Percentiles rank a stretch among this genome's conserved stretches.
phyloP scores from a whole-genome alignment of 1,284 basidiomycete genomes.

The Cutaneotrichosporon mucoides region DNA sequence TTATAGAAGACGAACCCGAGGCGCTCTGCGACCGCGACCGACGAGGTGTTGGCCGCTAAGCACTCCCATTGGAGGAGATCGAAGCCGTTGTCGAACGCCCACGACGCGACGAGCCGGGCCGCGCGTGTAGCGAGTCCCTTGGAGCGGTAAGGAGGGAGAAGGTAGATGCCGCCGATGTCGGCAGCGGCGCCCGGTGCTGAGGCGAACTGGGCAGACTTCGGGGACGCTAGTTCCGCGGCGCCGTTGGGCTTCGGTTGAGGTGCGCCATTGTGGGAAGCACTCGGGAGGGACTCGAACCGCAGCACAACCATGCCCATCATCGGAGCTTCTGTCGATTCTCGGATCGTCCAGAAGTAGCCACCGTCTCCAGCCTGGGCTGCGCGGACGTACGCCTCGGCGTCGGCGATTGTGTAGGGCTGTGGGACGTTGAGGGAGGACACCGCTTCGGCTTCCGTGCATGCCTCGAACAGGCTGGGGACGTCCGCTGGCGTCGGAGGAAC shows the following conservation, averaged over 20 bases:
- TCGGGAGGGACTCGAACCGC: too few species aligned
- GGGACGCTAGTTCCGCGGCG: too few species aligned
- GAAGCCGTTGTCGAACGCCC: neutral
- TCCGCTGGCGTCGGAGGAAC: neutral
- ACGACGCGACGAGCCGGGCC: neutral
- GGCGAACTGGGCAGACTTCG: too few species aligned
- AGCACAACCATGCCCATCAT: conserved; percentile 1
- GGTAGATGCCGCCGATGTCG: conserved; percentile 3
- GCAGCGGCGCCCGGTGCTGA: neutral
- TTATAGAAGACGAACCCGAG: neutral
- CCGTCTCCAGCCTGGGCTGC: neutral
- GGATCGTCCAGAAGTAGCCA: neutral
- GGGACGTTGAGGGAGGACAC: conserved; percentile 4
- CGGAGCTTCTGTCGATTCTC: neutral
- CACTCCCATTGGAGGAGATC: neutral
- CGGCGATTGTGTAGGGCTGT: conserved; percentile 1
- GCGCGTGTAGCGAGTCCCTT: neutral
- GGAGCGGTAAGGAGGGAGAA: neutral
- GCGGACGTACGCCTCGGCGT: neutral
- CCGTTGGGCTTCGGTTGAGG: too few species aligned
- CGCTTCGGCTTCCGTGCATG: conserved; percentile 3
- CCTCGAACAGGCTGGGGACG: neutral
- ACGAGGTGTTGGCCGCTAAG: neutral
- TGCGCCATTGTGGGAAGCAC: too few species aligned
- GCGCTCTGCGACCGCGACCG: neutral